Conservation (phyloP, 768 basidiomycete species). For the Calvatia gigantea region DNA sequence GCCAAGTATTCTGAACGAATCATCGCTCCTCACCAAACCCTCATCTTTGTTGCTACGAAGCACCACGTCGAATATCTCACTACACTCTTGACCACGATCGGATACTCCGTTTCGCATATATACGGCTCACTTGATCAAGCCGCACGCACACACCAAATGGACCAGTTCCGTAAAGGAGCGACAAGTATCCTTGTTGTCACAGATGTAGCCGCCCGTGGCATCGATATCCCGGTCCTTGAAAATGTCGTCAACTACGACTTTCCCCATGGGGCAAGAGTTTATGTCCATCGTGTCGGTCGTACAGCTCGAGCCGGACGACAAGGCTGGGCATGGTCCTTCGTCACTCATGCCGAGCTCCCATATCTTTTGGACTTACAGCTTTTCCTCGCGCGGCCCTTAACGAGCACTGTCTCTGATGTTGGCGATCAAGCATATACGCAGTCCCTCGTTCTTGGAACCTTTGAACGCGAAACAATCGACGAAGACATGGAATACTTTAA, state of each 20-base stretch:
- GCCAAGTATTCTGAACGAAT: slow-evolving; percentile 46
- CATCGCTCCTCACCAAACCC: slow-evolving; percentile 82
- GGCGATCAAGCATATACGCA: slow-evolving; percentile 68
- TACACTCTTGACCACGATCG: slow-evolving; percentile 70
- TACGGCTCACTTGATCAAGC: slow-evolving; percentile 94
- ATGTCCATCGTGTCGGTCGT: slow-evolving; percentile 95
- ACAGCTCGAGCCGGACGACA: slow-evolving; percentile 93
- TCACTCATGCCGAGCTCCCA: slow-evolving; percentile 82
- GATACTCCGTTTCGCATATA: slow-evolving; percentile 89
- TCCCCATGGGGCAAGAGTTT: slow-evolving; percentile 88
- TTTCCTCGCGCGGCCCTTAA: slow-evolving; percentile 80
- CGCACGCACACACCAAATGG: slow-evolving; percentile 88
- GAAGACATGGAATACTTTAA: slow-evolving; percentile 80
- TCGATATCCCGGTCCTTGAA: slow-evolving; percentile 95
- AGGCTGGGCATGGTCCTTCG: slow-evolving; percentile 96
- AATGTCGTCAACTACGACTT: slow-evolving; percentile 99
- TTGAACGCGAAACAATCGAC: slow-evolving; percentile 77
- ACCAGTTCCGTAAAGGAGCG: slow-evolving; percentile 75
- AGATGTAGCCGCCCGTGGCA: slow-evolving; percentile 96
- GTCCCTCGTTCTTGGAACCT: slow-evolving; percentile 74
- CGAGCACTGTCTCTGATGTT: slow-evolving; percentile 41
- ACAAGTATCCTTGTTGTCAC: slow-evolving; percentile 92
- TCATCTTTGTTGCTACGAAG: slow-evolving; percentile 95
- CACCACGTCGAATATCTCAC: slow-evolving; percentile 97
- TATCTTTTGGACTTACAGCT: slow-evolving; percentile 91